phyloP scores from a whole-genome alignment of 2,329 filamentous ascomycete genomes.

The Pseudocercospora ulei region DNA sequence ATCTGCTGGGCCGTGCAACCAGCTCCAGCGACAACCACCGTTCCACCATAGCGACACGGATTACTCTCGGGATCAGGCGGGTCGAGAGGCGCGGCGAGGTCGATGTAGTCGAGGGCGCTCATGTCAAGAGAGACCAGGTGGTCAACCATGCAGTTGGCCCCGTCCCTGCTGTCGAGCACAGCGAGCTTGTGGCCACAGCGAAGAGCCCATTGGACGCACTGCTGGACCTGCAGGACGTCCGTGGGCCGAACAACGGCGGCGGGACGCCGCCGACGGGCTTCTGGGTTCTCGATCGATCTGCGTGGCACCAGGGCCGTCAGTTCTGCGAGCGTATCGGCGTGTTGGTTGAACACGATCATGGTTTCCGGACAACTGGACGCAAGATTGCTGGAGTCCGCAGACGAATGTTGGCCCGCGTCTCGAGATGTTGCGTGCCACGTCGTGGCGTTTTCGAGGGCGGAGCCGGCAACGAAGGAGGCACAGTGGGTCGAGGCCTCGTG shows the following conservation, averaged over 20 bases:
- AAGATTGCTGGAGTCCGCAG: slow-evolving; percentile 36
- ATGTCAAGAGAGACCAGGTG: slow-evolving; percentile 52
- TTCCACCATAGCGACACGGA: too few species aligned
- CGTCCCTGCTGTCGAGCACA: slow-evolving; percentile 49
- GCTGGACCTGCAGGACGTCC: slow-evolving; percentile 43
- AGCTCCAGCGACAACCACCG: slow-evolving; percentile 46
- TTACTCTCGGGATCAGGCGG: slow-evolving; percentile 21
- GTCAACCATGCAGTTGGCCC: slow-evolving; percentile 49
- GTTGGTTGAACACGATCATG: slow-evolving; percentile 45
- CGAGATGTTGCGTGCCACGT: slow-evolving; percentile 50
- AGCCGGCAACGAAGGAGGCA: slow-evolving; percentile 46
- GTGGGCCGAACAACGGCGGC: slow-evolving; percentile 43
- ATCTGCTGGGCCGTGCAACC: slow-evolving; percentile 52
- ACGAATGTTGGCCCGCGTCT: slow-evolving; percentile 37
- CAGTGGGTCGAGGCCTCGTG: slow-evolving; percentile 45
- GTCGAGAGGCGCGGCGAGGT: slow-evolving; percentile 34
- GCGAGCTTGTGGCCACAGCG: slow-evolving; percentile 43
- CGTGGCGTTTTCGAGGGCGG: slow-evolving; percentile 32
- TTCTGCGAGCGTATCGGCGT: slow-evolving; percentile 40
- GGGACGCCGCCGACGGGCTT: slow-evolving; percentile 42
- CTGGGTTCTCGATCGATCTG: slow-evolving; percentile 43
- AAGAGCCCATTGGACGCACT: slow-evolving; percentile 50
- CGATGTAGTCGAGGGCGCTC: slow-evolving; percentile 46
- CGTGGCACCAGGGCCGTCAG: slow-evolving; percentile 39
- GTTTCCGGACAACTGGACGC: slow-evolving; percentile 43